A percentile compares a stretch with the other conserved stretches of the same genome.
phyloP scores from a whole-genome alignment of 495 filamentous ascomycete species.

The Margaritispora aquatica region DNA sequence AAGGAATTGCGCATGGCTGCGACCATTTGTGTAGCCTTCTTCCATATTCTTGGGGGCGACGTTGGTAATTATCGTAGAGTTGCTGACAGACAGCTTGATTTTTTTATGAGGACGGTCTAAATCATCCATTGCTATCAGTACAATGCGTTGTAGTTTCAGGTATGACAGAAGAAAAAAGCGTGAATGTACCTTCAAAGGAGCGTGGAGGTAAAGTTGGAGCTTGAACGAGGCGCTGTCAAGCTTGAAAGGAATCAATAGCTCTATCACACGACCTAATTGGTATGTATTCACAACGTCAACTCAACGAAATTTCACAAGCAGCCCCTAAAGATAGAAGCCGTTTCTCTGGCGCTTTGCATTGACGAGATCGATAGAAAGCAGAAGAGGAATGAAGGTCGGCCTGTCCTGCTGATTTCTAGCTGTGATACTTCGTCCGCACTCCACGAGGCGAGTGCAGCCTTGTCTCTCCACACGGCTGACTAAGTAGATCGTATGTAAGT shows the following conservation, averaged over 20 bases:
- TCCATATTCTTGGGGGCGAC: conserved; percentile 15
- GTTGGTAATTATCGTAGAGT: neutral
- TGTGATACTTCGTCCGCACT: neutral
- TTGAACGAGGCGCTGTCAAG: neutral
- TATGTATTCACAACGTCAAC: conserved; percentile 1
- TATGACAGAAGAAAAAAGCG: neutral
- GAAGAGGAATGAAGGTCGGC: conserved; percentile 7
- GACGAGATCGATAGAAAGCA: conserved; percentile 6
- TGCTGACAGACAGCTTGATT: neutral
- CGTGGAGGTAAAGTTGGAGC: neutral
- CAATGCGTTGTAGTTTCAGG: neutral
- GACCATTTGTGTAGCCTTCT: conserved; percentile 19
- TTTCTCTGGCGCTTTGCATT: conserved; percentile 10
- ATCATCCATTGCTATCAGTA: conserved; percentile 4
- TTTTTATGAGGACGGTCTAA: conserved; percentile 7
- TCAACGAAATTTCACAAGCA: conserved; percentile 3
- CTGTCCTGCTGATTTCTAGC: conserved; percentile 2
- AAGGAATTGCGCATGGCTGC: conserved; percentile 18
- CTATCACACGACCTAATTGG: conserved; percentile 12
- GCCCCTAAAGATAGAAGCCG: conserved; percentile 1
- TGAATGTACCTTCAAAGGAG: neutral
- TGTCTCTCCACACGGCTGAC: neutral
- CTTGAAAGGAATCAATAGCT: neutral
- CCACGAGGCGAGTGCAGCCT: neutral
- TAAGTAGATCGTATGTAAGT: neutral